A percentile compares a stretch with the other conserved stretches of the same genome.
phyloP scores from a whole-genome alignment of 305 asterid species.

The Solanum hybrid region DNA sequence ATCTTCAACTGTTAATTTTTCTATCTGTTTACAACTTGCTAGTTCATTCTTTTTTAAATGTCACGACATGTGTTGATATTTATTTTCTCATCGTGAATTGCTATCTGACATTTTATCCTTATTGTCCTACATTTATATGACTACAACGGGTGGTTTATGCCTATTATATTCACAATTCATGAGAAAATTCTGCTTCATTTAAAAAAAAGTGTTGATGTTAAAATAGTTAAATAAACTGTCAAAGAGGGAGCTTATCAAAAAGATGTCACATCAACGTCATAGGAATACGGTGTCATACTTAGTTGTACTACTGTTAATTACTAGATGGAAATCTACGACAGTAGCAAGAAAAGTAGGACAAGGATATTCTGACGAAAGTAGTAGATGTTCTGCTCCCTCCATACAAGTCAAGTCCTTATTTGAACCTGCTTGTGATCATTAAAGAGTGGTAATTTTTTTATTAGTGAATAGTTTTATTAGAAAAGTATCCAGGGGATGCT shows the following conservation, averaged over 20 bases:
- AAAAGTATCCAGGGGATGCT: background rate
- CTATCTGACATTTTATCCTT: background rate
- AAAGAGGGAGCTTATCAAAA: background rate
- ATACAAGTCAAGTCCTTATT: background rate
- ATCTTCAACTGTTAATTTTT: background rate
- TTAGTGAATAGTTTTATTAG: background rate
- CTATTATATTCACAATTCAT: background rate
- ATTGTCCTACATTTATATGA: background rate
- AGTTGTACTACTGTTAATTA: background rate
- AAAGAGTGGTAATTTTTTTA: background rate
- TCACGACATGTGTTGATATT: background rate
- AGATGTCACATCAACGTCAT: background rate
- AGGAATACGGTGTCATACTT: background rate
- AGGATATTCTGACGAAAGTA: background rate
- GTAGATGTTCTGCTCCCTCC: background rate
- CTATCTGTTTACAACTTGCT: background rate
- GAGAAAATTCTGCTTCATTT: background rate
- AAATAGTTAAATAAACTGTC: background rate
- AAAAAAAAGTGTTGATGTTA: background rate
- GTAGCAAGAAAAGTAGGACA: background rate
- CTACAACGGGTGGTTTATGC: background rate
- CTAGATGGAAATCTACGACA: background rate
- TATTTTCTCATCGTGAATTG: background rate
- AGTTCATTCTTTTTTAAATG: background rate
- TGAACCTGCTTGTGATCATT: background rate